Base-by-base conservation (phyloP, 257 asterid genomes). In the Anisodus acutangulus region DNA sequence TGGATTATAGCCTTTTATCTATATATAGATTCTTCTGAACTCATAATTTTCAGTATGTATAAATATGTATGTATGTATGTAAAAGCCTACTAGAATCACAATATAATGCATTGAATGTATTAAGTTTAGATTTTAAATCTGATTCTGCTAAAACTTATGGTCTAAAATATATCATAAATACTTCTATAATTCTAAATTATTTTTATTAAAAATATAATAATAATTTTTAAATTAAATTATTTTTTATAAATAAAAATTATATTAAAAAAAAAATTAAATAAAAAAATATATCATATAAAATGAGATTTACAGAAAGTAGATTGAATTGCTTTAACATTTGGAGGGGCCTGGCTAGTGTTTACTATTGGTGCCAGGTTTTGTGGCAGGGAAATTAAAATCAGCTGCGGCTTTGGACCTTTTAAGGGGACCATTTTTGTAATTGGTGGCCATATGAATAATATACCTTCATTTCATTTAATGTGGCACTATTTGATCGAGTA, bases 381-480 rank as follows among this genome's bases (percentile, higher is more conserved):
- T 47, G 80, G 60, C 80, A 19, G 43, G 60, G 53, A 74, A 74
- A 74, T 47, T 51, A 22, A 74, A 47, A 31, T 60, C 60, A 47
- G 80, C 80, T 47, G 43, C 10, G 16, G 6, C 19, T 19, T 72
- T 72, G 80, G 80, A 74, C 22, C 62, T 49, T 74, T 71, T 47
- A 10, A 74, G 45, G 54, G 80, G 80, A 74, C 80, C 60, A 13
- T 66, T 26, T 31, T 64, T 64, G 15, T 66, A 12, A 66, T 47
- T 35, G 47, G 74, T 63, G 70, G 70, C 2, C 9, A 63, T 1
- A 71, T 71, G 39, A 2, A n/a, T 43, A 71, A 19, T 19, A 11
- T 0, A 4, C 31, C 12, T n/a, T 10, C 16, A 5, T 57, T 57
- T 15, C 15, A 11, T 6, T 17, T 59, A 31, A 31, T 4, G 12